Evolutionary conservation across 2,329 filamentous ascomycete species (phyloP), one percentile per base, ranked within the genome.

Genomic region (Penicillium sp.): DNA sequence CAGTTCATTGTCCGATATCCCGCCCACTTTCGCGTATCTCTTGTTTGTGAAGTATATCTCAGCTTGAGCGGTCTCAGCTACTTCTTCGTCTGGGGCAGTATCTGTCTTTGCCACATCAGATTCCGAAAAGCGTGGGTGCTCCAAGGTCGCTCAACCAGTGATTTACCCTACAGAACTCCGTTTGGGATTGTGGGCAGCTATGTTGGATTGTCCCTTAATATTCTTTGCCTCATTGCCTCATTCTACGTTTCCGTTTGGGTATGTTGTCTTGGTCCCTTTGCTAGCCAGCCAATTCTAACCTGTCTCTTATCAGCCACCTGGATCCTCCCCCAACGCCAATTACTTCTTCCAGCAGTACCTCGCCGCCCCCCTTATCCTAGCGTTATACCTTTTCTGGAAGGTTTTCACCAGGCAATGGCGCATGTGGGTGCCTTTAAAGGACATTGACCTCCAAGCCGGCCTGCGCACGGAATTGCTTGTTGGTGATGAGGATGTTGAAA

Each of bases 101-200:
- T 89, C 66, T 87, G 84, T 69, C 69, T 85, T n/a, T 80, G 85
- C 4, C 87, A 89, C 66, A 88, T 89, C 68, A 85, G 87, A 18
- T 88, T 87, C 81, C 85, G 86, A 40, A 60, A 66, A 5, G 86
- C 85, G 0, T 88, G 86, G 86, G 14, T 13, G 27, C 14, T 27
- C 22, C 18, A 47, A 14, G 43, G 43, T 4, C 43, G 43, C 22
- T 7, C 18, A 3, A 16, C 16, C 13, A 47, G 22, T n/a, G 43
- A 47, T 7, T n/a, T 47, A 7, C n/a, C 43, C 22, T 47, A 22
- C 22, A 27, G 9, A 16, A 16, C 43, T 16, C 43, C 22, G 6
- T 27, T 33, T 27, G 43, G 43, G 0, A 10, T 47, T 18, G 22
- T 47, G 14, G 43, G 43, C 3, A 27, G 22, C 27, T 47, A 22